phyloP scores from a whole-genome alignment of 768 basidiomycete genomes.

The Kwoniella newhampshirensis region DNA sequence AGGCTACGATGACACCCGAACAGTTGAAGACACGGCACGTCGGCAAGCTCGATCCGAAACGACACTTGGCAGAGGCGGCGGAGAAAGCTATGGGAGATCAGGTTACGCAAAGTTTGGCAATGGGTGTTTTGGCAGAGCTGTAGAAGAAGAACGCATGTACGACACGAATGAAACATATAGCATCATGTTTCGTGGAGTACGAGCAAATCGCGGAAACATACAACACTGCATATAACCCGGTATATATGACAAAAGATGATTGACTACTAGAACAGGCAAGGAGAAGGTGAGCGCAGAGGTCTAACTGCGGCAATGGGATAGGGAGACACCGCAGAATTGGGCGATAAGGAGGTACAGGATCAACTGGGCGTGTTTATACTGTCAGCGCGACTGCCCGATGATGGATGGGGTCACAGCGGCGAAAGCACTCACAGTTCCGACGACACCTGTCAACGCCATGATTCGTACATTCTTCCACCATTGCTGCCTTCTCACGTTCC shows the following conservation, averaged over 20 bases:
- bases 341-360: constrained; percentile 80
- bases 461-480: constrained; percentile 57
- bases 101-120: constrained; percentile 90
- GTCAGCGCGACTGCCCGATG: constrained; percentile 44
- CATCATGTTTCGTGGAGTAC: background rate
- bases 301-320: constrained; percentile 63
- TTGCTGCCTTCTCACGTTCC: constrained; percentile 58
- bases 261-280: background rate
- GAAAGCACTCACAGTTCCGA: constrained; percentile 58
- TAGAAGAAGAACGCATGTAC: constrained; percentile 47
- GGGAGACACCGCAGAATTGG: constrained; percentile 80
- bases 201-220: background rate
- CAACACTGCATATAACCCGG: constrained; percentile 1
- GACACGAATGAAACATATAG: constrained; percentile 5
- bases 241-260: background rate
- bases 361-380: constrained; percentile 27
- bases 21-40: constrained; percentile 97
- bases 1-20: constrained; percentile 87
- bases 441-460: constrained; percentile 63
- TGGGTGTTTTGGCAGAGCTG: constrained; percentile 89
- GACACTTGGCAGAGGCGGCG: constrained; percentile 94
- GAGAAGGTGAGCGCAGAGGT: background rate
- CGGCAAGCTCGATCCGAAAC: constrained; percentile 96
- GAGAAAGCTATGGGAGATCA: constrained; percentile 98
- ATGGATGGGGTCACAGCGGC: constrained; percentile 44